A percentile compares a stretch with the other conserved stretches of the same genome.
These are phyloP conservation scores for Speleostelium caveatum DNA, from an alignment of 78 protist genomes.

Conservation along the genomic window DNA sequence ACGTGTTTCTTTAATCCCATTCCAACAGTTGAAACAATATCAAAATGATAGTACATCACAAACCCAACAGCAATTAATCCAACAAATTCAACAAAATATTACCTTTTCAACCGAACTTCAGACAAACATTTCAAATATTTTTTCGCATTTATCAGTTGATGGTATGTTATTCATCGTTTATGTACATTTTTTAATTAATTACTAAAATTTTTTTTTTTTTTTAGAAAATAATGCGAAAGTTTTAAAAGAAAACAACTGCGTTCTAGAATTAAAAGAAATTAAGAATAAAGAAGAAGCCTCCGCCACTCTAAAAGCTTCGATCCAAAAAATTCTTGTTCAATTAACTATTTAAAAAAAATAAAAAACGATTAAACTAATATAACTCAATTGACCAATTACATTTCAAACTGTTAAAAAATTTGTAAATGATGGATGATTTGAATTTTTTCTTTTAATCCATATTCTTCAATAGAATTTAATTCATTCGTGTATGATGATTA, in stretches of 20 bases:
- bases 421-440: too few relatives aligned
- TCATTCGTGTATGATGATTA: too few relatives aligned
- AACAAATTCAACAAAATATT: constrained; percentile 10
- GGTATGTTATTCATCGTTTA: background rate
- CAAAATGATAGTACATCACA: background rate
- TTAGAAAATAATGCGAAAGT: constrained; percentile 4
- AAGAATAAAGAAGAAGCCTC: background rate
- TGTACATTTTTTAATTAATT: background rate
- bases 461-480: too few relatives aligned
- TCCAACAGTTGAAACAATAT: constrained; percentile 23
- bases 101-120: background rate
- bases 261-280: constrained; percentile 17
- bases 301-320: background rate
- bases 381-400: background rate
- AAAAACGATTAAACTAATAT: background rate
- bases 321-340: constrained; percentile 55
- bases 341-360: constrained; percentile 20
- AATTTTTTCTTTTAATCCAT: too few relatives aligned
- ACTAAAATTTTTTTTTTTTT: background rate
- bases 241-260: constrained; percentile 9
- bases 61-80: background rate
- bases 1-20: background rate
- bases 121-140: background rate
- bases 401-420: too few relatives aligned
- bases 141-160: background rate